These are phyloP conservation scores for Vitis hybrid DNA, from an alignment of 177 flowering plant genomes.

Conservation along the genomic window DNA sequence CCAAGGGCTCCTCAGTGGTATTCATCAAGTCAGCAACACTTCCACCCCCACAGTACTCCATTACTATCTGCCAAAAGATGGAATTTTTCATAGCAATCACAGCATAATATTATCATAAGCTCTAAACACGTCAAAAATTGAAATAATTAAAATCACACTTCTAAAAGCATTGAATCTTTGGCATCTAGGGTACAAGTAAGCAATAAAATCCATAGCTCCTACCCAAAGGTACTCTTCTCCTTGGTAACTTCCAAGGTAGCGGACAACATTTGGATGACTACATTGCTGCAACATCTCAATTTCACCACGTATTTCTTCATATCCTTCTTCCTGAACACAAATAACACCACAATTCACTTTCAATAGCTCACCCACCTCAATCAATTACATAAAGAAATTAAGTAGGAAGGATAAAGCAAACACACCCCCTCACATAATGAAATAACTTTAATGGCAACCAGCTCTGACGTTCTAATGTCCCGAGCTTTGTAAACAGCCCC, in stretches of 20 bases:
- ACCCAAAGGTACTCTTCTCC: slow-evolving; percentile 99
- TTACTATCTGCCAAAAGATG: slow-evolving; percentile 76
- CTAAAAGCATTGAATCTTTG: too few species aligned
- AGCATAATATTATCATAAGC: not conserved
- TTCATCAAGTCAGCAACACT: slow-evolving; percentile 99
- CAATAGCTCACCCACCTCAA: not conserved
- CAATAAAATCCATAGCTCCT: slow-evolving; percentile 11
- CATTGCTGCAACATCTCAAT: slow-evolving; percentile 99
- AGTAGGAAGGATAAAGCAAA: not conserved
- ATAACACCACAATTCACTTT: slow-evolving; percentile 1
- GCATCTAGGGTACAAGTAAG: not conserved
- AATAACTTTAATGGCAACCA: slow-evolving; percentile 97
- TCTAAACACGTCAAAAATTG: not conserved
- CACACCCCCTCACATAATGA: slow-evolving; percentile 91
- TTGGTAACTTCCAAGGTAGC: slow-evolving; percentile 98
- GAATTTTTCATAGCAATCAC: not conserved
- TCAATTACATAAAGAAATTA: slow-evolving; percentile 3
- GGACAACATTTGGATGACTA: slow-evolving; percentile 98
- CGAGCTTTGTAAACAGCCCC: slow-evolving; percentile 99
- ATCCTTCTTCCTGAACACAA: slow-evolving; percentile 86
- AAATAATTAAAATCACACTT: not conserved
- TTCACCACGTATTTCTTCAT: slow-evolving; percentile 98
- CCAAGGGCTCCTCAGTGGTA: slow-evolving; percentile 80
- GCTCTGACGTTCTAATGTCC: slow-evolving; percentile 84
- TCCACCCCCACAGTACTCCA: slow-evolving; percentile 99